Evolutionary conservation across 169 alveolate genomes (phyloP).

Genomic region (Eimeria maxima): DNA sequence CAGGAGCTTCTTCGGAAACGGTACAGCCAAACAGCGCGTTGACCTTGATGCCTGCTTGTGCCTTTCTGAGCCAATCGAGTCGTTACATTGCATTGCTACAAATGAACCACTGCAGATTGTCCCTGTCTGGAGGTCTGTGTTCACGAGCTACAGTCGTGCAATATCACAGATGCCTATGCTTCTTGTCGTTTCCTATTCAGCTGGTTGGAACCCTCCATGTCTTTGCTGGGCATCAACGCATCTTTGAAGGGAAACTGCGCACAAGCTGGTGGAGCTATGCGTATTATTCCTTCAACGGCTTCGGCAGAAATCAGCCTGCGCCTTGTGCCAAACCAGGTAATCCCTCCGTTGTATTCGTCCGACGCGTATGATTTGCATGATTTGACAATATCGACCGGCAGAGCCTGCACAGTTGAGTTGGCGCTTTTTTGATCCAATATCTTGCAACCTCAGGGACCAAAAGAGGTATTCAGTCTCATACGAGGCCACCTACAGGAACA

Average conservation of each 20-base stretch:
- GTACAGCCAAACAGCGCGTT: conserved; percentile 7
- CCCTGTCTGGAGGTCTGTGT: not conserved
- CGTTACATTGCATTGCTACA: not conserved
- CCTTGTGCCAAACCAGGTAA: conserved; percentile 81
- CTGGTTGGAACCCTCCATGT: conserved; percentile 77
- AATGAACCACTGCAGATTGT: not conserved
- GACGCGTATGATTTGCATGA: not conserved
- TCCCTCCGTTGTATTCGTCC: not conserved
- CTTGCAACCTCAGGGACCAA: conserved; percentile 28
- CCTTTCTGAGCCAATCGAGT: not conserved
- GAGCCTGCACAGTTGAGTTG: not conserved
- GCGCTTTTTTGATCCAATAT: not conserved
- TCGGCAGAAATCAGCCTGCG: conserved; percentile 77
- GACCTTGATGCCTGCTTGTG: not conserved
- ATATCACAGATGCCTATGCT: not conserved
- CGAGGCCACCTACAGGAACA: conserved; percentile 31
- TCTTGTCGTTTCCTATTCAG: conserved; percentile 26
- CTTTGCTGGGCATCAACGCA: conserved; percentile 63
- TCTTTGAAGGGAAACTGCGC: conserved; percentile 62
- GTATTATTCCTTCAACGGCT: conserved; percentile 75
- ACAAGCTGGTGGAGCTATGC: conserved; percentile 67
- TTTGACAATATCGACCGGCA: not conserved
- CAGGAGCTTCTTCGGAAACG: conserved; percentile 50
- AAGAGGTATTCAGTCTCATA: conserved; percentile 14
- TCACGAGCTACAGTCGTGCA: not conserved